These are phyloP conservation scores for Neodidymelliopsis sp. DNA, from an alignment of 2,329 filamentous ascomycete species.

Conservation along the genomic window DNA sequence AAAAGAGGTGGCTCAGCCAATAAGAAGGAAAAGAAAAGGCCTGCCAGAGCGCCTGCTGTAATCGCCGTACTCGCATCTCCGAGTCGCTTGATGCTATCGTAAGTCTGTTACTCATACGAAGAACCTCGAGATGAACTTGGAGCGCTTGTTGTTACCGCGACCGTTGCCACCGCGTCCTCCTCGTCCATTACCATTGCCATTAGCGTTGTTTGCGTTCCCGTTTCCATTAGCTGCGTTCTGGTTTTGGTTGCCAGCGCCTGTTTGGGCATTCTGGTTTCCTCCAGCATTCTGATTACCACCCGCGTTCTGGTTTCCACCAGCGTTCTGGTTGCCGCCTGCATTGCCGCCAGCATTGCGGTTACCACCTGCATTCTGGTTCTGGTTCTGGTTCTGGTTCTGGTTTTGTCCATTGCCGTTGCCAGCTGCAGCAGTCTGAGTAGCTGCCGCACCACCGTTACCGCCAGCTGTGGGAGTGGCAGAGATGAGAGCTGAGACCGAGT, in stretches of 20 bases:
- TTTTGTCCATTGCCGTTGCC: conserved; percentile 19
- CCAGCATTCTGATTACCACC: conserved; percentile 1
- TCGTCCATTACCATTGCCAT: conserved; percentile 16
- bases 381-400: conserved; percentile 18
- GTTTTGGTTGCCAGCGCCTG: not conserved
- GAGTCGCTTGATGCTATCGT: not conserved
- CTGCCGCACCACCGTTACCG: too few species aligned
- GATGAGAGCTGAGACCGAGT: conserved; percentile 23
- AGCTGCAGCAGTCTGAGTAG: conserved; percentile 6
- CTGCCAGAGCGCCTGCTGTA: conserved; percentile 7
- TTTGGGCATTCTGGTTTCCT: conserved; percentile 1
- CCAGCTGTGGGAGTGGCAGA: conserved; percentile 19
- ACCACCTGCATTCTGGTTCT: conserved; percentile 11
- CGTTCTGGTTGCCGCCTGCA: conserved; percentile 1
- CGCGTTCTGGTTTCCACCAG: not conserved
- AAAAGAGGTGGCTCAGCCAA: conserved; percentile 4
- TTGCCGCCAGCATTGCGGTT: too few species aligned
- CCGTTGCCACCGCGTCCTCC: conserved; percentile 16
- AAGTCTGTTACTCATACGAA: not conserved
- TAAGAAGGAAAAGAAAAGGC: conserved; percentile 2
- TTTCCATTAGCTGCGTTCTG: not conserved
- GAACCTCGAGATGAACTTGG: conserved; percentile 12
- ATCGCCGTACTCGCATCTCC: not conserved
- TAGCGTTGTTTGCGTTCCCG: conserved; percentile 8
- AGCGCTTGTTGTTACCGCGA: conserved; percentile 16